Percentiles rank a stretch among this genome's conserved stretches.
Conservation (phyloP, 2,329 filamentous ascomycete species). For the Fusarium vanettenii region DNA sequence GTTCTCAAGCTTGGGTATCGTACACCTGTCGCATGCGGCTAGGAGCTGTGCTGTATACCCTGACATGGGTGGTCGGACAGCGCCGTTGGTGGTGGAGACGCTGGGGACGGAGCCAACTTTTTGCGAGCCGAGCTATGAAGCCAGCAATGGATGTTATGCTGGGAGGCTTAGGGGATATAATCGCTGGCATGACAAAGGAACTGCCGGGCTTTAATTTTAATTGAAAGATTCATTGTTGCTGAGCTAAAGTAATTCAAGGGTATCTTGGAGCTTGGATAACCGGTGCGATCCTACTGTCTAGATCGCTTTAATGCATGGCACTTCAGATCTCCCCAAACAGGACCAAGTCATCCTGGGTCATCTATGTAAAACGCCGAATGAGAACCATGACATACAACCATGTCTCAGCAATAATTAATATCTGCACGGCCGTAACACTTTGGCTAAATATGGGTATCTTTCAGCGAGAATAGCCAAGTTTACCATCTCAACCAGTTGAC, state of each 20-base stretch:
- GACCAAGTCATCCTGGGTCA: not conserved
- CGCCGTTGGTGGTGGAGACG: slow-evolving; percentile 34
- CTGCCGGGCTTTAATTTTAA: not conserved
- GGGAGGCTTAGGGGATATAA: not conserved
- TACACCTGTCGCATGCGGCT: slow-evolving; percentile 46
- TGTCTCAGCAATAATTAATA: not conserved
- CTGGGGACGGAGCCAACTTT: slow-evolving; percentile 42
- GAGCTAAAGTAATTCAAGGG: not conserved
- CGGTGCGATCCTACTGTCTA: not conserved
- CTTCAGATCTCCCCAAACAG: not conserved
- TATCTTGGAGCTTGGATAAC: not conserved
- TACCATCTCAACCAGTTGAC: slow-evolving; percentile 25
- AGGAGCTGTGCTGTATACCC: slow-evolving; percentile 43
- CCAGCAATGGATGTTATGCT: slow-evolving; percentile 8
- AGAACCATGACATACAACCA: not conserved
- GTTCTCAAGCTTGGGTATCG: slow-evolving; percentile 35
- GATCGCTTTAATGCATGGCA: not conserved
- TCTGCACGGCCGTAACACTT: not conserved
- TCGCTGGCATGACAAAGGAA: not conserved
- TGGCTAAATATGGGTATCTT: not conserved
- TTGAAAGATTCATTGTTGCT: not conserved
- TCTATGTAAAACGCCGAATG: not conserved
- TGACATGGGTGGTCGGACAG: slow-evolving; percentile 30
- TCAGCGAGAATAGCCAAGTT: not conserved
- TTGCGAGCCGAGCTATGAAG: slow-evolving; percentile 41